Conservation (phyloP, 2,329 filamentous ascomycete species). For the Fusarium falciforme region DNA sequence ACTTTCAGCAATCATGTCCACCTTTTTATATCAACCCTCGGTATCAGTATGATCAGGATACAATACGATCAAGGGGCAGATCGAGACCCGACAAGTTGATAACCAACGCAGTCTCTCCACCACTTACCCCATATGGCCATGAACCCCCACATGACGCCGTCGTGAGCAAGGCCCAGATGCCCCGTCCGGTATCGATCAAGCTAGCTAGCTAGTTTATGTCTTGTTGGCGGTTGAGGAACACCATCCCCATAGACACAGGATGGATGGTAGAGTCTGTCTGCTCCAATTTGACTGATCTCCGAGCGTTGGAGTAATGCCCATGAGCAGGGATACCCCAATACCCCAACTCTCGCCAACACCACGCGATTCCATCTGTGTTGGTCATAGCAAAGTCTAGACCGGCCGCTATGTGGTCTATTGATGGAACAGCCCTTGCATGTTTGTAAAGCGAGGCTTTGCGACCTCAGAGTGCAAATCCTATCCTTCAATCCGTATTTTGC, state of each 20-base stretch:
- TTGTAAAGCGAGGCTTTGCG: background rate
- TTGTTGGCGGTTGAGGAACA: background rate
- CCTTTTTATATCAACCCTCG: background rate
- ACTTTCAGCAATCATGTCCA: no score
- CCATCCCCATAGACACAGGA: background rate
- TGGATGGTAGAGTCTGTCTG: background rate
- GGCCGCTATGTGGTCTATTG: background rate
- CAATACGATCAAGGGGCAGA: background rate
- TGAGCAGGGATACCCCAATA: constrained; percentile 10
- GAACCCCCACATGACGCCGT: constrained; percentile 9
- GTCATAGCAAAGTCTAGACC: background rate
- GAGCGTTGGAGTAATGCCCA: constrained; percentile 7
- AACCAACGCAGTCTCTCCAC: background rate
- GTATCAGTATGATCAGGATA: background rate
- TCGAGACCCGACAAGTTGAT: background rate
- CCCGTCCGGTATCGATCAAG: background rate
- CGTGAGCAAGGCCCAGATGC: background rate
- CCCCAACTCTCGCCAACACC: background rate
- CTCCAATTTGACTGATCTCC: background rate
- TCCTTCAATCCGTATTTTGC: background rate
- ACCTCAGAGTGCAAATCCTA: background rate
- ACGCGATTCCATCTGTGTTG: background rate
- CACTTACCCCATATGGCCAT: constrained; percentile 3
- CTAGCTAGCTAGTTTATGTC: background rate
- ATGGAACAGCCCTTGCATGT: background rate